A percentile compares a stretch with the other conserved stretches of the same genome.
phyloP scores from a whole-genome alignment of 495 filamentous ascomycete species.

The Penicillium atrosanguineum region DNA sequence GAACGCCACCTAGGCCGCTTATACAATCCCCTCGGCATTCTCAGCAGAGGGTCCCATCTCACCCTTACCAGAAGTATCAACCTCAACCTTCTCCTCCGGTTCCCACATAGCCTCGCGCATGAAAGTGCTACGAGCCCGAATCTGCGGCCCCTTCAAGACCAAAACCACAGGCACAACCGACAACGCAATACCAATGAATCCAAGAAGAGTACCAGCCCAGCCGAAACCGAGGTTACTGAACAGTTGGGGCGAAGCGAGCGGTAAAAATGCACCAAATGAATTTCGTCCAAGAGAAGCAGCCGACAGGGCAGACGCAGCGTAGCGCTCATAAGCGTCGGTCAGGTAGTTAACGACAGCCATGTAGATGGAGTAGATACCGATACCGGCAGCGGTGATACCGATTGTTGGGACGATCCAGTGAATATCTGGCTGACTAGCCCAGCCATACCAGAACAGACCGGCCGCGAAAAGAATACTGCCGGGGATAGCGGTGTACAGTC shows the following conservation, averaged over 20 bases:
- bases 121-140: constrained; percentile 34
- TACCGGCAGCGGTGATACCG: constrained; percentile 30
- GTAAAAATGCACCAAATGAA: constrained; percentile 33
- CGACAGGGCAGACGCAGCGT: constrained; percentile 36
- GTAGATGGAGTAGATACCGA: constrained; percentile 47
- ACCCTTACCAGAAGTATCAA: too few species aligned
- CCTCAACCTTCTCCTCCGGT: too few species aligned
- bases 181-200: constrained; percentile 38
- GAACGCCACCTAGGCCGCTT: neutral
- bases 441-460: constrained; percentile 45
- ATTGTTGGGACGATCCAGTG: constrained; percentile 44
- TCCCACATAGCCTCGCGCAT: constrained; percentile 34
- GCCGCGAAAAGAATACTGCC: constrained; percentile 42
- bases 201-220: constrained; percentile 44
- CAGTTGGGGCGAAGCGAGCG: constrained; percentile 37
- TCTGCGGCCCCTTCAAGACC: constrained; percentile 34
- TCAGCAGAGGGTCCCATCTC: neutral
- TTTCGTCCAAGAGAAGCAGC: constrained; percentile 37
- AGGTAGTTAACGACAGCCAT: constrained; percentile 50
- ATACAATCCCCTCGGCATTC: neutral
- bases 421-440: constrained; percentile 28
- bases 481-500: constrained; percentile 39
- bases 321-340: constrained; percentile 45
- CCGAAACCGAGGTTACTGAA: constrained; percentile 41
- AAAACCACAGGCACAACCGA: constrained; percentile 37